Conservation (phyloP, 768 basidiomycete genomes). For the Clavulina sp. region DNA sequence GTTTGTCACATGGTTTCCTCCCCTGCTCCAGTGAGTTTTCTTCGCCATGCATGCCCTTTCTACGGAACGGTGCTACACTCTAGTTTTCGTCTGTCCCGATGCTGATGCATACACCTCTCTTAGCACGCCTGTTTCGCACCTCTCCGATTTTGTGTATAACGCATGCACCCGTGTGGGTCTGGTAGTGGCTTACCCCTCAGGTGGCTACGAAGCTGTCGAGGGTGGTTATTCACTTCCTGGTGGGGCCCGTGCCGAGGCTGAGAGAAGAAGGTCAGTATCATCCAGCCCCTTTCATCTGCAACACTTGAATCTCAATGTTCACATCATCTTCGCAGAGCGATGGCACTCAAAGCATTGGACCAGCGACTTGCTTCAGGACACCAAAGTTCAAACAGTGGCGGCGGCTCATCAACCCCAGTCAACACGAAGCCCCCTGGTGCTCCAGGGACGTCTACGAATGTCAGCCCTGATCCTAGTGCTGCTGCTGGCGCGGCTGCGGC, state of each 20-base stretch:
- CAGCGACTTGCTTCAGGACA: slow-evolving; percentile 62
- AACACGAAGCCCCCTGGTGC: too few species aligned
- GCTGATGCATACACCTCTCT: background rate
- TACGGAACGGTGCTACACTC: background rate
- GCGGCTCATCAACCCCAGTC: too few species aligned
- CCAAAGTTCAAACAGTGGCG: too few species aligned
- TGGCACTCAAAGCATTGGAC: slow-evolving; percentile 93
- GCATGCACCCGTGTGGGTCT: slow-evolving; percentile 45
- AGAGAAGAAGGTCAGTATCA: slow-evolving; percentile 61
- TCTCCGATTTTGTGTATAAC: slow-evolving; percentile 50
- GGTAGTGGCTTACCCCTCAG: slow-evolving; percentile 38
- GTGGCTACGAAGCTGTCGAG: slow-evolving; percentile 40
- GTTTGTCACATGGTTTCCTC: slow-evolving; percentile 92
- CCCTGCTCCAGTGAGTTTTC: slow-evolving; percentile 66
- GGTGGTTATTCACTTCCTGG: slow-evolving; percentile 64
- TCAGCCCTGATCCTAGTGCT: too few species aligned
- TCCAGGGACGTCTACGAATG: too few species aligned
- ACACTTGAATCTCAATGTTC: slow-evolving; percentile 4
- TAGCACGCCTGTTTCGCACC: slow-evolving; percentile 53
- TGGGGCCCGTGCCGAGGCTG: slow-evolving; percentile 87
- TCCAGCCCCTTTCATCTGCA: background rate
- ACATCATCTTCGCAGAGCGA: slow-evolving; percentile 36
- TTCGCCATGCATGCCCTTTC: slow-evolving; percentile 1
- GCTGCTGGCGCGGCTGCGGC: too few species aligned
- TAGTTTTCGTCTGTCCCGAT: slow-evolving; percentile 1